A percentile compares a stretch with the other conserved stretches of the same genome.
These are phyloP conservation scores for Copromyces sp. DNA, from an alignment of 495 filamentous ascomycete species.

Conservation along the genomic window DNA sequence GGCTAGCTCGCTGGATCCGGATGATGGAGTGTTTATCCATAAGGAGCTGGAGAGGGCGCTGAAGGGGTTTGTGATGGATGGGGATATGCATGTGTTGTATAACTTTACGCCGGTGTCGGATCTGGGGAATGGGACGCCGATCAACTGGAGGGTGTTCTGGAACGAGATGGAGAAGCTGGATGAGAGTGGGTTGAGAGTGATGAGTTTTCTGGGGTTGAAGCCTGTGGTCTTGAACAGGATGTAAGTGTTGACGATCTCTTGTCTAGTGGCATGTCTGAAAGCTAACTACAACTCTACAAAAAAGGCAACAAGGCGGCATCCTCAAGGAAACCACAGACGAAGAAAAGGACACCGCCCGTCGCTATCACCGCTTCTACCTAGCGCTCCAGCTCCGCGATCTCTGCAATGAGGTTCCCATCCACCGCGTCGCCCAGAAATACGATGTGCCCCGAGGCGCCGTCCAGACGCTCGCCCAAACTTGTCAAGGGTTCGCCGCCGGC, in stretches of 20 bases:
- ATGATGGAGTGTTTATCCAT: conserved; percentile 68
- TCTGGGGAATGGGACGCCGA: conserved; percentile 29
- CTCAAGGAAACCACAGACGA: conserved; percentile 53
- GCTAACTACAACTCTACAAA: conserved; percentile 16
- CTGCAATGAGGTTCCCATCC: conserved; percentile 68
- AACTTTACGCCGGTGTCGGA: conserved; percentile 66
- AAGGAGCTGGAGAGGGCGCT: conserved; percentile 58
- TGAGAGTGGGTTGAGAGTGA: conserved; percentile 59
- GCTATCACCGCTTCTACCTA: conserved; percentile 70
- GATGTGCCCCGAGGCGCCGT: conserved; percentile 58
- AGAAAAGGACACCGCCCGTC: conserved; percentile 49
- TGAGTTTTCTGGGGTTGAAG: conserved; percentile 59
- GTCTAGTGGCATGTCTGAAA: not conserved
- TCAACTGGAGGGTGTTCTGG: conserved; percentile 68
- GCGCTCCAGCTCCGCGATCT: conserved; percentile 74
- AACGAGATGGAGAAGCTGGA: conserved; percentile 60
- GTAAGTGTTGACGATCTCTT: conserved; percentile 28
- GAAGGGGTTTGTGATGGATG: conserved; percentile 70
- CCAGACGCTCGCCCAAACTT: conserved; percentile 64
- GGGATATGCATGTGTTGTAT: conserved; percentile 78
- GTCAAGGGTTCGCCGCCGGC: conserved; percentile 68
- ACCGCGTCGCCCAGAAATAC: conserved; percentile 59
- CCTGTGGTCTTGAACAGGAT: conserved; percentile 62
- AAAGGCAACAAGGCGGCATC: conserved; percentile 58
- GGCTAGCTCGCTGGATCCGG: conserved; percentile 60